A percentile compares a stretch with the other conserved stretches of the same genome.
phyloP scores from a whole-genome alignment of 1,284 basidiomycete genomes.

The Austropuccinia psidii region DNA sequence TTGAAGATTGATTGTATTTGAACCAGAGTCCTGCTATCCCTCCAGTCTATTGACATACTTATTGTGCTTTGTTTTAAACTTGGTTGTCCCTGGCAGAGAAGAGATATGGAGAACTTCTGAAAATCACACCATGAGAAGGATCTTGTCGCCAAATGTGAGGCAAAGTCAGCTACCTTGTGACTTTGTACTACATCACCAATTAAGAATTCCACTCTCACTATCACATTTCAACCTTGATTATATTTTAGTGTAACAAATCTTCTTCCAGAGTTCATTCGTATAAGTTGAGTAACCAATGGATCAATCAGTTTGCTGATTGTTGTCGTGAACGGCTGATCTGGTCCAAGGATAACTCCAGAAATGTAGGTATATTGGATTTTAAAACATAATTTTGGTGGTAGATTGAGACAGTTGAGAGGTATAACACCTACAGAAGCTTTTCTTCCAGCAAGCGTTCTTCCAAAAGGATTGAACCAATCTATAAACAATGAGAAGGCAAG shows the following conservation, averaged over 20 bases:
- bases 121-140: not conserved
- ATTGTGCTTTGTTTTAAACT: too few species aligned
- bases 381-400: not conserved
- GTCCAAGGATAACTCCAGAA: not conserved
- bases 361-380: not conserved
- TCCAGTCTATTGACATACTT: too few species aligned
- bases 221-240: not conserved
- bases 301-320: not conserved
- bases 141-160: not conserved
- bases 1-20: too few species aligned
- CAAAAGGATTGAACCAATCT: constrained; percentile 12
- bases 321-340: not conserved
- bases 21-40: too few species aligned
- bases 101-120: too few species aligned
- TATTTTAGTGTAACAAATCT: not conserved
- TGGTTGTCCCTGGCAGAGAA: too few species aligned
- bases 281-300: not conserved
- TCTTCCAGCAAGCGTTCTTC: not conserved
- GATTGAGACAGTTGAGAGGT: constrained; percentile 4
- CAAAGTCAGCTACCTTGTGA: constrained; percentile 22
- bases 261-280: not conserved
- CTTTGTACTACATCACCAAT: constrained; percentile 10
- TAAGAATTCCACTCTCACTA: not conserved
- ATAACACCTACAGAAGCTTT: not conserved
- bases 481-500: constrained; percentile 5